These are phyloP conservation scores for Cryptococcus sp. DNA, from an alignment of 1,284 basidiomycete species.

Conservation along the genomic window DNA sequence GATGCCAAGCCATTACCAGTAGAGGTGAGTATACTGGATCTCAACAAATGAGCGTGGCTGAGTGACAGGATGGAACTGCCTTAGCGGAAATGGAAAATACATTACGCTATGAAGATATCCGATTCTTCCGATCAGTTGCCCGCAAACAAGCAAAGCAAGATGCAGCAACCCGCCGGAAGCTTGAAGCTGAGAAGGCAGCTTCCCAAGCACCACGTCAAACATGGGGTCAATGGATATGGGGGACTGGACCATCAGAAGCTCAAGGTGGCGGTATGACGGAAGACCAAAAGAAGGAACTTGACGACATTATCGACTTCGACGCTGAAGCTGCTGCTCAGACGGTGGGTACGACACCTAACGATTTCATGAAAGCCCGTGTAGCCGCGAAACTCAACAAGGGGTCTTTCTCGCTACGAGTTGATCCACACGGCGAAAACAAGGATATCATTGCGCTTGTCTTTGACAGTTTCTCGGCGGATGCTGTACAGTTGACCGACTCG, in stretches of 20 bases:
- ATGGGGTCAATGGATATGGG: slow-evolving; percentile 86
- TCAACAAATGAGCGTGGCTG: no score
- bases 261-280: slow-evolving; percentile 58
- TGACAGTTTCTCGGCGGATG: slow-evolving; percentile 79
- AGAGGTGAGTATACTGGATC: slow-evolving; percentile 52
- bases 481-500: slow-evolving; percentile 82
- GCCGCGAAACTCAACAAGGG: slow-evolving; percentile 78
- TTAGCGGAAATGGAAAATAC: slow-evolving; percentile 73
- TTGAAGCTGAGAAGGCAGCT: slow-evolving; percentile 62
- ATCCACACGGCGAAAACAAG: slow-evolving; percentile 58
- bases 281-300: slow-evolving; percentile 87
- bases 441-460: slow-evolving; percentile 88
- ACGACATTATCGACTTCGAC: slow-evolving; percentile 92
- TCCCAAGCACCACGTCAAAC: slow-evolving; percentile 55
- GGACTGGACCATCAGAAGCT: slow-evolving; percentile 48
- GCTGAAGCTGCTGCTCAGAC: slow-evolving; percentile 67
- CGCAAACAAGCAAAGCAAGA: slow-evolving; percentile 86
- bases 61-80: slow-evolving; percentile 57
- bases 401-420: slow-evolving; percentile 70
- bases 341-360: slow-evolving; percentile 61
- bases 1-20: slow-evolving; percentile 50
- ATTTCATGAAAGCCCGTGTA: slow-evolving; percentile 76
- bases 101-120: slow-evolving; percentile 89
- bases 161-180: slow-evolving; percentile 60
- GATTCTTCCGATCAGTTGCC: slow-evolving; percentile 96